Conservation (phyloP, 1,139 yeast genomes). For the Pneumocystis jirovecii region DNA sequence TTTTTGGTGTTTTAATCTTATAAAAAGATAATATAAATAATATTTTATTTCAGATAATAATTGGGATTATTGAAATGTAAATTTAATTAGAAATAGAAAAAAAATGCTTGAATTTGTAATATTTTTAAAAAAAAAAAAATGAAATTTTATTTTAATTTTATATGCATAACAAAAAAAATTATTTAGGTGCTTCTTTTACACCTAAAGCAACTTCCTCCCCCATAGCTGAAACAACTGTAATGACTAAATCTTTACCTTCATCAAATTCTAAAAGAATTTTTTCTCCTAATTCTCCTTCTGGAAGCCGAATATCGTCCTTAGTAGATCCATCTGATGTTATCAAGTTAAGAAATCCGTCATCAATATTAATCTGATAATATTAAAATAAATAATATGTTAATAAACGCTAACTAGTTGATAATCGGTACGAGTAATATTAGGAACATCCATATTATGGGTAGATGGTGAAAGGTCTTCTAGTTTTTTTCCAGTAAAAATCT, state of each 20-base stretch:
- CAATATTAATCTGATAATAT: slow-evolving; percentile 56
- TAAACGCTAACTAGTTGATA: slow-evolving; percentile 47
- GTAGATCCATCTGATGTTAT: slow-evolving; percentile 96
- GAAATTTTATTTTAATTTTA: not conserved
- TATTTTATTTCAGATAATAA: not conserved
- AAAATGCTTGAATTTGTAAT: not conserved
- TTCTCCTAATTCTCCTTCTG: slow-evolving; percentile 96
- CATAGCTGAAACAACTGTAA: slow-evolving; percentile 95
- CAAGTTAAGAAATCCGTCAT: slow-evolving; percentile 92
- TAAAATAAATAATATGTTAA: not conserved
- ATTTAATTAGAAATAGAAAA: too few species aligned
- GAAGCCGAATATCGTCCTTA: slow-evolving; percentile 97
- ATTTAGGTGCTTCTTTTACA: slow-evolving; percentile 93
- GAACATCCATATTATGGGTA: slow-evolving; percentile 99
- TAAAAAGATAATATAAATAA: not conserved
- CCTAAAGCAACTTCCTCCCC: slow-evolving; percentile 98
- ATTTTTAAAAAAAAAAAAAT: not conserved
- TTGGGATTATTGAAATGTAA: too few species aligned
- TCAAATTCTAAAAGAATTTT: slow-evolving; percentile 82
- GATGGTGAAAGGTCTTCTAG: slow-evolving; percentile 99
- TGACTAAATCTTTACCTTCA: slow-evolving; percentile 93
- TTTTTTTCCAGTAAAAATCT: slow-evolving; percentile 95
- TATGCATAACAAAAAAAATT: not conserved
- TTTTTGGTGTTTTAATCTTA: not conserved
- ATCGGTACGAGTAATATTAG: slow-evolving; percentile 90